Evolutionary conservation across 2,329 filamentous ascomycete species (phyloP).

Genomic region (Alternaria sp.): DNA sequence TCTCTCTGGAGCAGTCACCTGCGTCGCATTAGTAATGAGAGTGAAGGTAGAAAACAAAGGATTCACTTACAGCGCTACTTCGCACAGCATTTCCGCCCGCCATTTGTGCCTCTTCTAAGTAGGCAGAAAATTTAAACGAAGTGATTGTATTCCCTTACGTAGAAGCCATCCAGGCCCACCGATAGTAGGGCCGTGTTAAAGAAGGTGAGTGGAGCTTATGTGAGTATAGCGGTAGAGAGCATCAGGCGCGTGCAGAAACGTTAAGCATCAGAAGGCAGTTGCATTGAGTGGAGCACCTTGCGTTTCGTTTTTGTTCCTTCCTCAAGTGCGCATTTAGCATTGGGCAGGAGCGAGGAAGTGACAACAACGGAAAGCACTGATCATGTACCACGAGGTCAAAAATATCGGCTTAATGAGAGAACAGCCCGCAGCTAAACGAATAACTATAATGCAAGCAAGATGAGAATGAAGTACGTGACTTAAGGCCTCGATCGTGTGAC

Average conservation of each 20-base stretch:
- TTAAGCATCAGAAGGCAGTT: neutral
- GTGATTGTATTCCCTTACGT: neutral
- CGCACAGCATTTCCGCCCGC: neutral
- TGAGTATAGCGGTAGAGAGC: neutral
- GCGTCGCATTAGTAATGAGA: neutral
- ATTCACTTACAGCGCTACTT: neutral
- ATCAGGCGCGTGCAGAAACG: neutral
- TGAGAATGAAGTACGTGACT: neutral
- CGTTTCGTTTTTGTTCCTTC: constrained; percentile 17
- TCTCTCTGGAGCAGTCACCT: neutral
- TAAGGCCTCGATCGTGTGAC: neutral
- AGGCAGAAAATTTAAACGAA: neutral
- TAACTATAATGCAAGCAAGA: neutral
- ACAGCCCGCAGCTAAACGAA: neutral
- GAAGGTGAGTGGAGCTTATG: neutral
- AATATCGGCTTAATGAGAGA: neutral
- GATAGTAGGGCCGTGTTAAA: neutral
- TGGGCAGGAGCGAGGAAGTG: constrained; percentile 2
- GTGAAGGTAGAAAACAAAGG: neutral
- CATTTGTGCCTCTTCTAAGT: neutral
- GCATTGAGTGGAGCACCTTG: constrained; percentile 1
- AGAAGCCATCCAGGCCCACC: neutral
- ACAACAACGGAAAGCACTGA: neutral
- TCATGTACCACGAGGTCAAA: neutral
- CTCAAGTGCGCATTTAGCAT: neutral